Evolutionary conservation across 306 rosid species (phyloP).

Genomic region (Castanospermum australe): DNA sequence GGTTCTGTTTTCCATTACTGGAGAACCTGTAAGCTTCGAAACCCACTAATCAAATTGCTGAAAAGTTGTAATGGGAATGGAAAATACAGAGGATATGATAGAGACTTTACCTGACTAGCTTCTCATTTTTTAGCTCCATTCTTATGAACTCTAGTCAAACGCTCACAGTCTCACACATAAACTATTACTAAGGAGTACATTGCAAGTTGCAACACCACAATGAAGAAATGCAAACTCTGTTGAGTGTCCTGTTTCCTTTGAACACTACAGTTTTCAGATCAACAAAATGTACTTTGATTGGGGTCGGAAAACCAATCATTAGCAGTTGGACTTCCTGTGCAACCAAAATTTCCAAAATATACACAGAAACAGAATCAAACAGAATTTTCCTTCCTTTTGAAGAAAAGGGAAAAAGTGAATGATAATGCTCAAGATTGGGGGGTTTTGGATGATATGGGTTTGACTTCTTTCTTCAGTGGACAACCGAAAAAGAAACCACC

Average conservation of each 20-base stretch:
- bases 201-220: conserved; percentile 3
- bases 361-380: background rate
- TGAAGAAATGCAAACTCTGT: conserved; percentile 5
- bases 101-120: conserved; percentile 54
- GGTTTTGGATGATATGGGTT: conserved; percentile 22
- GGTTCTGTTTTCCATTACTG: conserved; percentile 44
- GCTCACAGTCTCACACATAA: conserved; percentile 17
- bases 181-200: conserved; percentile 3
- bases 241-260: conserved; percentile 15
- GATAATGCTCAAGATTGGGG: conserved; percentile 4
- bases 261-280: conserved; percentile 7
- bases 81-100: background rate
- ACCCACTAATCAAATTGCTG: conserved; percentile 22
- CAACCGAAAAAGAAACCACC: conserved; percentile 31
- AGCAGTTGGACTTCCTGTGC: background rate
- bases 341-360: background rate
- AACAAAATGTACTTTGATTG: background rate
- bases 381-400: background rate
- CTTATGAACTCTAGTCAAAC: conserved; percentile 7
- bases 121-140: conserved; percentile 68
- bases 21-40: conserved; percentile 50
- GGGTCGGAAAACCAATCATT: background rate
- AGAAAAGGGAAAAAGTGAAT: conserved; percentile 17
- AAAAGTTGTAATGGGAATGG: background rate
- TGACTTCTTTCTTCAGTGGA: conserved; percentile 20